Evolutionary conservation across 2,329 filamentous ascomycete genomes (phyloP).

Genomic region (Furcasterigmium sp.): DNA sequence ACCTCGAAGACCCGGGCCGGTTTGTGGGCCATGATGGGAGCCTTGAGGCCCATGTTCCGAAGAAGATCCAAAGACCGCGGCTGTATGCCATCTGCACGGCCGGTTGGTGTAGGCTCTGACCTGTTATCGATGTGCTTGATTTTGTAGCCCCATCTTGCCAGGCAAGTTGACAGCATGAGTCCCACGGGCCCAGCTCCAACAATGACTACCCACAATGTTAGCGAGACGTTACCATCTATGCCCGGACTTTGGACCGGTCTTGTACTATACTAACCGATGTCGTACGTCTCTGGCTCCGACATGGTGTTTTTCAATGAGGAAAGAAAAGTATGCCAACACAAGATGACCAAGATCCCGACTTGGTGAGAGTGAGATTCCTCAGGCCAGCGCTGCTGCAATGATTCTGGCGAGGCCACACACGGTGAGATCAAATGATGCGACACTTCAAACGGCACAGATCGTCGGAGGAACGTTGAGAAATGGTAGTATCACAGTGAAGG

Average conservation of each 20-base stretch:
- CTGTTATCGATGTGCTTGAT: constrained; percentile 95
- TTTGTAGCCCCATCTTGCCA: constrained; percentile 89
- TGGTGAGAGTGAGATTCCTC: no score
- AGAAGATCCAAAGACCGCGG: constrained; percentile 82
- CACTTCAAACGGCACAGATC: no score
- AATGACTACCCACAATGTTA: constrained; percentile 54
- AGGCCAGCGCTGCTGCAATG: no score
- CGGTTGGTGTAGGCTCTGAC: constrained; percentile 75
- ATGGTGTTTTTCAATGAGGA: no score
- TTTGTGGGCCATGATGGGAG: constrained; percentile 79
- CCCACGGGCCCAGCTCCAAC: constrained; percentile 87
- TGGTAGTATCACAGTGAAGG: no score
- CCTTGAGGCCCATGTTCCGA: constrained; percentile 84
- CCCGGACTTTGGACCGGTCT: neutral
- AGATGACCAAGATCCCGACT: no score
- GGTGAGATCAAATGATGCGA: no score
- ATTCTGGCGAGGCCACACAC: no score
- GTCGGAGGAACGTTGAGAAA: no score
- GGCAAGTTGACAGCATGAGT: constrained; percentile 78
- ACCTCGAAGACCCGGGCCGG: constrained; percentile 81
- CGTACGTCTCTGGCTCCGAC: neutral
- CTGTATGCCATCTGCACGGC: constrained; percentile 87
- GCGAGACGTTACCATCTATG: neutral
- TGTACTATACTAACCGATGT: neutral
- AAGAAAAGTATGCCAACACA: no score